Conservation (phyloP, 768 basidiomycete genomes). For the Agaricus subrufescens region DNA sequence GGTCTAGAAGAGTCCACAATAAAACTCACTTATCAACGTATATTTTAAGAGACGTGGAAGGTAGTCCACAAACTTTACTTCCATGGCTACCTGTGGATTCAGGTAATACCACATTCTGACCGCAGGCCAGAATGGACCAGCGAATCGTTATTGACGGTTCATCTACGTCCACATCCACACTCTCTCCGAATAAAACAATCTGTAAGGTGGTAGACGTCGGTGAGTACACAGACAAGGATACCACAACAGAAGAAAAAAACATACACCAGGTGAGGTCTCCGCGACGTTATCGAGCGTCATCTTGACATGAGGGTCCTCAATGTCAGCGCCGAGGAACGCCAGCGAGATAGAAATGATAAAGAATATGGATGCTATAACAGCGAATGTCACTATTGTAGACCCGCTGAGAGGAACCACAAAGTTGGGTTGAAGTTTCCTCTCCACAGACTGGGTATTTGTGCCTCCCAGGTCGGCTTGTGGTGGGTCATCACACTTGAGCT, state of each 20-base stretch:
- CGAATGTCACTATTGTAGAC: constrained; percentile 27
- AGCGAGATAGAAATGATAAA: constrained; percentile 45
- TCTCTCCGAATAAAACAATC: constrained; percentile 53
- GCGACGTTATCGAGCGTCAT: constrained; percentile 35
- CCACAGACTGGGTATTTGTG: constrained; percentile 15
- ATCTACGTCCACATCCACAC: constrained; percentile 54
- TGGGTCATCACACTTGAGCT: constrained; percentile 10
- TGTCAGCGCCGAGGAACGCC: constrained; percentile 41
- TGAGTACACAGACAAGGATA: neutral
- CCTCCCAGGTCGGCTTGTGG: constrained; percentile 19
- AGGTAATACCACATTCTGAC: constrained; percentile 36
- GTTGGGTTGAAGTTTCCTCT: constrained; percentile 11
- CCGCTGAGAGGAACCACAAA: constrained; percentile 24
- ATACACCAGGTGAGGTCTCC: constrained; percentile 39
- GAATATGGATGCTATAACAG: constrained; percentile 39
- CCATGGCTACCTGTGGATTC: constrained; percentile 45
- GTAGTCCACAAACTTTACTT: constrained; percentile 41
- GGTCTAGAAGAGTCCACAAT: neutral
- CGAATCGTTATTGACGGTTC: constrained; percentile 52
- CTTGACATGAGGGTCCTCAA: constrained; percentile 37
- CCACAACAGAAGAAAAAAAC: constrained; percentile 7
- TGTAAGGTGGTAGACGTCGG: constrained; percentile 13
- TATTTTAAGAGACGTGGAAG: constrained; percentile 33
- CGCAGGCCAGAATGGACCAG: constrained; percentile 54
- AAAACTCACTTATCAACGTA: constrained; percentile 45